Evolutionary conservation across 2,329 filamentous ascomycete species (phyloP), one percentile per base, ranked within the genome.

Genomic region (Salinomyces thailandicus): DNA sequence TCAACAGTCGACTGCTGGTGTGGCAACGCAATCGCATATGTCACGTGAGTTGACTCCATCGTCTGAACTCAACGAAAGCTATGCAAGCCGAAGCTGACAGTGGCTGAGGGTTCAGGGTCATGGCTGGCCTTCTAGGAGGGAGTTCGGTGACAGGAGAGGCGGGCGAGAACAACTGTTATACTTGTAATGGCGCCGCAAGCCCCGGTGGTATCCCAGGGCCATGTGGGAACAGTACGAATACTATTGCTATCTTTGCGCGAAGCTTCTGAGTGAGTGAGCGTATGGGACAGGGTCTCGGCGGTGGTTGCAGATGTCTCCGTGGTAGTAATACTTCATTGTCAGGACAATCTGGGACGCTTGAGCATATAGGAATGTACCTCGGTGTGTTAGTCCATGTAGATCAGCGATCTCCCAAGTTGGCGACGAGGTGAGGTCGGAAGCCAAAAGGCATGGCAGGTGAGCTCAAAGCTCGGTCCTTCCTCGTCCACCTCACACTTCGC

Each of bases 201-300:
- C 18, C 38, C 3, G 43, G 44, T 5, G 36, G 38, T 6, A 35
- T 44, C n/a, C 26, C 36, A 9, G 52, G 53, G 5, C 38, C 39
- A 5, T 55, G 53, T 35, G 53, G 53, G 1, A 55, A 53, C 35
- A 33, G 29, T 6, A 28, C 42, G 4, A 42, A 30, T 15, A 53
- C 52, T 6, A 46, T 52, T n/a, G 52, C 53, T 2, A 50, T 55
- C 13, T 55, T 46, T 28, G 52, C 52, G 17, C 40, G 46, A 35
- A 47, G 37, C 0, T 53, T 49, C 19, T 53, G 31, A 38, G n/a
- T n/a, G n/a, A n/a, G n/a, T n/a, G n/a, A n/a, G n/a, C n/a, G n/a
- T n/a, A n/a, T n/a, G n/a, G n/a, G n/a, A n/a, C n/a, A n/a, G n/a
- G n/a, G n/a, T n/a, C n/a, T n/a, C n/a, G n/a, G n/a, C n/a, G n/a